Percentiles rank a stretch among this genome's conserved stretches.
These are phyloP conservation scores for Colletotrichum eremochloae DNA, from an alignment of 2,329 filamentous ascomycete genomes.

Conservation along the genomic window DNA sequence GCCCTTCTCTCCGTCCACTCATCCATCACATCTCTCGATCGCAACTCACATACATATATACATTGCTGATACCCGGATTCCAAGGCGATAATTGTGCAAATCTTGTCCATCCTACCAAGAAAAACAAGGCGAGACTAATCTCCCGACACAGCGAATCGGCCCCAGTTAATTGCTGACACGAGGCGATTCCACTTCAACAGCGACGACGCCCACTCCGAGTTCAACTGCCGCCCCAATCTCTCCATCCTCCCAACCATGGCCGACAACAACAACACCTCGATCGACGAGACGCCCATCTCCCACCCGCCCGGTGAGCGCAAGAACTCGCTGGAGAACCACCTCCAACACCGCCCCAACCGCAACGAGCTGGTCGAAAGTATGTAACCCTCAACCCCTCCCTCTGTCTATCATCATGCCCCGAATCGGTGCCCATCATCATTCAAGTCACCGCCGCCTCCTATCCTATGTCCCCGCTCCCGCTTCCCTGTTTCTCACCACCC, in stretches of 20 bases:
- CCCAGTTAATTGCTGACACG: slow-evolving; percentile 27
- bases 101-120: slow-evolving; percentile 21
- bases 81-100: slow-evolving; percentile 24
- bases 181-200: background rate
- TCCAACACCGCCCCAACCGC: slow-evolving; percentile 80
- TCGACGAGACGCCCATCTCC: slow-evolving; percentile 72
- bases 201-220: background rate
- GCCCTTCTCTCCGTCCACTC: slow-evolving; percentile 21
- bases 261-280: slow-evolving; percentile 46
- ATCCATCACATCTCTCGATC: slow-evolving; percentile 11
- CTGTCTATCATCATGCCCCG: background rate
- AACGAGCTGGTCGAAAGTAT: slow-evolving; percentile 84
- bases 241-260: slow-evolving; percentile 49
- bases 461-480: background rate
- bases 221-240: slow-evolving; percentile 22
- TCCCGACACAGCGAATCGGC: slow-evolving; percentile 1
- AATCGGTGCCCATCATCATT: background rate
- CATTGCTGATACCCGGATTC: background rate
- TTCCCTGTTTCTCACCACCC: slow-evolving; percentile 19
- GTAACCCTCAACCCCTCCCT: slow-evolving; percentile 46
- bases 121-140: slow-evolving; percentile 33
- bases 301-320: slow-evolving; percentile 63
- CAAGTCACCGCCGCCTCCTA: background rate
- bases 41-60: slow-evolving; percentile 11
- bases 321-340: slow-evolving; percentile 80